Percentiles rank a stretch among this genome's conserved stretches.
Conservation (phyloP, 148 eudicot species). For the Polygonum maritimum region DNA sequence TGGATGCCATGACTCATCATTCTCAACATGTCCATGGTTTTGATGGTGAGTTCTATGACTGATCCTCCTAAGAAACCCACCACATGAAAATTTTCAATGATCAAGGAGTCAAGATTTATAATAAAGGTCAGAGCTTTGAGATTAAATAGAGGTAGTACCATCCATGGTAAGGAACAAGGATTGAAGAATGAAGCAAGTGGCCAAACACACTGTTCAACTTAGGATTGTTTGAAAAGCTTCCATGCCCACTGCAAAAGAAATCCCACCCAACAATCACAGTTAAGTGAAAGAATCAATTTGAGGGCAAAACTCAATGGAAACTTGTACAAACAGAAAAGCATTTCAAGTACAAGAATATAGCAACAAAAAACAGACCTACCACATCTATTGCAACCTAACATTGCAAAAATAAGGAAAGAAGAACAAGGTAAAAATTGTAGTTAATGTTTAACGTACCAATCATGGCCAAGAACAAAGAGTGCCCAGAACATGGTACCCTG, state of each 20-base stretch:
- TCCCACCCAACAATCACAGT: not conserved
- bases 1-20: conserved; percentile 81
- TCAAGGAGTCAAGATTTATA: not conserved
- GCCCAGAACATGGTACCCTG: conserved; percentile 89
- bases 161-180: conserved; percentile 87
- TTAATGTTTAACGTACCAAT: conserved; percentile 32
- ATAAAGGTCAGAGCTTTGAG: not conserved
- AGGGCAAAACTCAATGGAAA: not conserved
- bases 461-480: conserved; percentile 86
- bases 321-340: not conserved
- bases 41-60: conserved; percentile 83
- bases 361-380: no score
- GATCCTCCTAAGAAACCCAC: conserved; percentile 49
- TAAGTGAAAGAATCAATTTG: not conserved
- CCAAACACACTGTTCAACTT: conserved; percentile 65
- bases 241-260: conserved; percentile 60
- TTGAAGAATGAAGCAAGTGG: conserved; percentile 69
- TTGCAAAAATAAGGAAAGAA: not conserved
- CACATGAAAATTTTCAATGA: not conserved
- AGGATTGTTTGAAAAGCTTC: conserved; percentile 64
- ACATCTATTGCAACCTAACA: not conserved
- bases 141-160: conserved; percentile 32
- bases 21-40: conserved; percentile 84
- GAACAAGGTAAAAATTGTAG: not conserved
- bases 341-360: no score